phyloP scores from a whole-genome alignment of 2,329 filamentous ascomycete species.

The Colletotrichum lini region DNA sequence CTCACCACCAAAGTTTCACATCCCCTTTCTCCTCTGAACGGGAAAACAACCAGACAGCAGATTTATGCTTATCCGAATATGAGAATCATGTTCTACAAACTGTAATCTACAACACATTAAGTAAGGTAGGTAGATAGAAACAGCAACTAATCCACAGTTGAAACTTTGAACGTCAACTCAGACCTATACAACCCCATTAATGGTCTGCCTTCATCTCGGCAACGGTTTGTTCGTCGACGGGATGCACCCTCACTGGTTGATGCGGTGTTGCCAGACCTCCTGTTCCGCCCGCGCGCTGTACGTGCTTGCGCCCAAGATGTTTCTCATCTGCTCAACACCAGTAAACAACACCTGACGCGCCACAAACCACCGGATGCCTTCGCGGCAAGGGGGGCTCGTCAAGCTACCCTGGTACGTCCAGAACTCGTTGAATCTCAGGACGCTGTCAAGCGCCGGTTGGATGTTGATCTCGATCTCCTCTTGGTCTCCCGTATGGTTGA shows the following conservation, averaged over 20 bases:
- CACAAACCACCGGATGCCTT: constrained; percentile 61
- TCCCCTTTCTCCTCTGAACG: not conserved
- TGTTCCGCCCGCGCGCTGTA: constrained; percentile 61
- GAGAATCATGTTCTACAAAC: no score
- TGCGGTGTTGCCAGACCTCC: constrained; percentile 62
- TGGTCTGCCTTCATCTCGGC: no score
- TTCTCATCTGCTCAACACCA: constrained; percentile 62
- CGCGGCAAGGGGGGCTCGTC: constrained; percentile 62
- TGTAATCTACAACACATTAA: no score
- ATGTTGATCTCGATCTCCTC: constrained; percentile 48
- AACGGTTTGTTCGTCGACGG: no score
- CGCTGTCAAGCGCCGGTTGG: constrained; percentile 52
- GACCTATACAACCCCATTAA: no score
- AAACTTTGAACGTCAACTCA: no score
- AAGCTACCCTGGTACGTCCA: constrained; percentile 65
- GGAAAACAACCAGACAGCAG: no score
- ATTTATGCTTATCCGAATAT: no score
- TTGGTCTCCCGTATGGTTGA: constrained; percentile 50
- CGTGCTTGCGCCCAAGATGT: constrained; percentile 59
- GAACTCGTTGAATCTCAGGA: constrained; percentile 58
- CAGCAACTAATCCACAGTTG: no score
- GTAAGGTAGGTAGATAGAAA: no score
- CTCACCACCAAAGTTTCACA: not conserved
- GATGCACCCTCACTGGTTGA: constrained; percentile 53
- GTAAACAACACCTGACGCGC: constrained; percentile 51